phyloP scores from a whole-genome alignment of 2,329 filamentous ascomycete species.

The Colletotrichum sansevieriae region DNA sequence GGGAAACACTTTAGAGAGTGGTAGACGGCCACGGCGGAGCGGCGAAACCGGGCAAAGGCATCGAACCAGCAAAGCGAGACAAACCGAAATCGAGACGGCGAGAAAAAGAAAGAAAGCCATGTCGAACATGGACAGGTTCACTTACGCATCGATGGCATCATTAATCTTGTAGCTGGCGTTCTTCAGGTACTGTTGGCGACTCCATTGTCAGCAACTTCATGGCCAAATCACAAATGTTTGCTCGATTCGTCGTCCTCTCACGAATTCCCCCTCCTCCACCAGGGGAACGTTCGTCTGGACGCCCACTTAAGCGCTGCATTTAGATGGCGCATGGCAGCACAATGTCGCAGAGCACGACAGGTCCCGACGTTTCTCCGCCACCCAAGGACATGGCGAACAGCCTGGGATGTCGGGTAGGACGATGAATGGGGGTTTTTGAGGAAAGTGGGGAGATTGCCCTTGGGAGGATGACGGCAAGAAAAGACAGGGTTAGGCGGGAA shows the following conservation, averaged over 20 bases:
- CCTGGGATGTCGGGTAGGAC: conserved; percentile 11
- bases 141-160: conserved; percentile 70
- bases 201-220: conserved; percentile 36
- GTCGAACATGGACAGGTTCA: conserved; percentile 47
- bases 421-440: background rate
- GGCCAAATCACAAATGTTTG: background rate
- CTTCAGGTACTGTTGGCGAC: conserved; percentile 59
- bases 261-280: conserved; percentile 15
- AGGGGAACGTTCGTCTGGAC: conserved; percentile 13
- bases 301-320: conserved; percentile 13
- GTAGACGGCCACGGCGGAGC: conserved; percentile 15
- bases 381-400: conserved; percentile 9
- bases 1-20: conserved; percentile 28
- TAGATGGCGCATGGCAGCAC: conserved; percentile 7
- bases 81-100: conserved; percentile 17
- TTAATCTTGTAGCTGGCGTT: conserved; percentile 64
- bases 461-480: conserved; percentile 1
- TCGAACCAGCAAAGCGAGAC: background rate
- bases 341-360: conserved; percentile 18
- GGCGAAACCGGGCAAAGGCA: conserved; percentile 10
- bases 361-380: conserved; percentile 27
- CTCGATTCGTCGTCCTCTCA: background rate
- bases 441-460: conserved; percentile 2
- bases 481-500: background rate
- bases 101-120: conserved; percentile 37